Evolutionary conservation across 2,329 filamentous ascomycete species (phyloP), one percentile per base, ranked within the genome.

Genomic region (Arthrocladium fulminans): DNA sequence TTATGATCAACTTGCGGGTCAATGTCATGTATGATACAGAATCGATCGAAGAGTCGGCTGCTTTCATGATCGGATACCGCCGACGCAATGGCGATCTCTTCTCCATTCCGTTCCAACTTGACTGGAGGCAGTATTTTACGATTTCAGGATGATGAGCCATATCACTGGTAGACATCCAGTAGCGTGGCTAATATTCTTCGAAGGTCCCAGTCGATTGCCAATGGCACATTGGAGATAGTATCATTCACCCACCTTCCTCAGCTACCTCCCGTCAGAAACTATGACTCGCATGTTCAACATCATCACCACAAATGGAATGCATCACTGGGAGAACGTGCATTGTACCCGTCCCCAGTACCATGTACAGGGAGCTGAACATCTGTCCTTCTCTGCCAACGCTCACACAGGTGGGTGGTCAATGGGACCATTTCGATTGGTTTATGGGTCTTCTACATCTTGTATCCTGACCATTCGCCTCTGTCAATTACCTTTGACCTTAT

Each of bases 61-160:
- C 74, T 1, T 79, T 63, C 55, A 76, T 79, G 52, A 63, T 80
- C 12, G 66, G 75, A 55, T 77, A 79, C 61, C 73, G 71, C 64
- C 71, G 69, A 51, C 67, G 65, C 3, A 72, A 72, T 3, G 69
- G 69, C 2, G 76, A 77, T 0, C 61, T 79, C 1, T 48, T 73
- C 48, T 61, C 68, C 27, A 73, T n/a, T 79, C 67, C 65, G 72
- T 0, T 74, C 73, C 52, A 54, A 62, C 15, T 70, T 73, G 48
- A 55, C 67, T 32, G 76, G 76, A 5, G 76, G 70, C 0, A 73
- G 77, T 53, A 67, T 74, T 52, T 63, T 78, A 6, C 66, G 74
- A 1, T 54, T 73, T 10, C 63, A 9, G 22, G 23, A 8, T 27
- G 41, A 24, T 30, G 30, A 44, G 41, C 12, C n/a, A 15, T n/a